Base-by-base conservation (phyloP, 495 filamentous ascomycete species). In the Neurospora hispaniola region DNA sequence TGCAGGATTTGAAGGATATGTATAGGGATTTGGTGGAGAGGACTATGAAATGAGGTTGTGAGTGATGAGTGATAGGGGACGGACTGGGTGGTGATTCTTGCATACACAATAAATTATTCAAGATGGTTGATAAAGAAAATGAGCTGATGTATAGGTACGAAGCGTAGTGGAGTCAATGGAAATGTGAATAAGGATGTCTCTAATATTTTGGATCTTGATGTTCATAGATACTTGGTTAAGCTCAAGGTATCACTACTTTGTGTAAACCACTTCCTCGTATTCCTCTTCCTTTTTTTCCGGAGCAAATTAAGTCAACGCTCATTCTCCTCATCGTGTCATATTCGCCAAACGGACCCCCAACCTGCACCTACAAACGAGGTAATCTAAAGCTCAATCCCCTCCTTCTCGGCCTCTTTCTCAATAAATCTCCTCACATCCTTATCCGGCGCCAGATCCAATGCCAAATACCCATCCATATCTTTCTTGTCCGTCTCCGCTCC, bases 1-100 rank as follows among this genome's bases (percentile, higher is more conserved):
- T 98, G 71, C 85, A 88, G 70, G 96, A 98, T 85, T 84, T 98
- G 78, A 99, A 99, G 85, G 89, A 90, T 73, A 95, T 99, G 85
- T 97, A 97, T 83, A 88, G 94, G 77, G 95, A 98, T 78, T 81
- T 99, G 81, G 91, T 96, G 48, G 92, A 96, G 82, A 89, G 89
- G 79, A 96, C 92, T 43, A 90, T 94, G 38, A 84, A 82, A 48
- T 86, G 71, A 76, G 54, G n/a, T 44, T 18, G 1, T 18, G 14
- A 9, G 18, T 44, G 16, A 44, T 44, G 42, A 5, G 23, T 31
- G 23, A 35, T 31, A 7, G 54, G 54, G 6, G 27, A 7, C 42
- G 20, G 23, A 59, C 11, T 2, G 5, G 20, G 27, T 66, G 54
- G 54, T 62, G 8, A 35, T 66, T 35, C 27, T 66, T 66, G 54